A percentile compares a stretch with the other conserved stretches of the same genome.
phyloP scores from a whole-genome alignment of 495 filamentous ascomycete species.

The Hypoxylon trugodes region DNA sequence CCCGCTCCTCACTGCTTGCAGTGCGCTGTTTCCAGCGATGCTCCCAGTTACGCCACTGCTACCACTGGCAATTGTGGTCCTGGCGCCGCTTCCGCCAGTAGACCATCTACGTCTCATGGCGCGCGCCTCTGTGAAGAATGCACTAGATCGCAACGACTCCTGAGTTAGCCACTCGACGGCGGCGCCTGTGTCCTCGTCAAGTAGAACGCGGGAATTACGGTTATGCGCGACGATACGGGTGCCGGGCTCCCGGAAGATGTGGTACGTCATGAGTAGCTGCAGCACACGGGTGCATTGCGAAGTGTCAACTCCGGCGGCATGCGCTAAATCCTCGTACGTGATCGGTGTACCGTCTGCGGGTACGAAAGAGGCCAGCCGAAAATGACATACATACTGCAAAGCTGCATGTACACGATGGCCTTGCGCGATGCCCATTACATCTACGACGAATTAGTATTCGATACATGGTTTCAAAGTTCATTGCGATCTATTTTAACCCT shows the following conservation, averaged over 20 bases:
- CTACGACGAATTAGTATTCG: constrained; percentile 1
- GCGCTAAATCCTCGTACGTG: constrained; percentile 29
- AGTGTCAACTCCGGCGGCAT: constrained; percentile 27
- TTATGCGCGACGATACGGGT: constrained; percentile 48
- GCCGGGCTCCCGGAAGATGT: constrained; percentile 58
- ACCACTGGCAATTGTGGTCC: not conserved
- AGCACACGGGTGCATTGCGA: constrained; percentile 34
- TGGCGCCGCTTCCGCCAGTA: constrained; percentile 1
- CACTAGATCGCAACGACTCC: constrained; percentile 32
- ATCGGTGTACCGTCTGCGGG: constrained; percentile 37
- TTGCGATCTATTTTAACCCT: not conserved
- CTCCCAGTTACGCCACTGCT: too few species aligned
- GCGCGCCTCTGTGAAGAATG: constrained; percentile 32
- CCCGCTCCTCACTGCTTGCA: not conserved
- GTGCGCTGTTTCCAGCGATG: too few species aligned
- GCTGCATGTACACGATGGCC: constrained; percentile 37
- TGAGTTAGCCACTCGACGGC: constrained; percentile 37
- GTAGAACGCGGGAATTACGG: constrained; percentile 46
- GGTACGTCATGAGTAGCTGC: constrained; percentile 52
- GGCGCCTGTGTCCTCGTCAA: constrained; percentile 42
- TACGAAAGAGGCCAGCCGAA: constrained; percentile 29
- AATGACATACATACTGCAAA: constrained; percentile 35
- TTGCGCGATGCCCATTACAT: constrained; percentile 38
- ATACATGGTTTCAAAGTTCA: not conserved
- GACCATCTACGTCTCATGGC: constrained; percentile 28